Conservation (phyloP, 2,329 filamentous ascomycete species). For the Trichoderma polysporum region DNA sequence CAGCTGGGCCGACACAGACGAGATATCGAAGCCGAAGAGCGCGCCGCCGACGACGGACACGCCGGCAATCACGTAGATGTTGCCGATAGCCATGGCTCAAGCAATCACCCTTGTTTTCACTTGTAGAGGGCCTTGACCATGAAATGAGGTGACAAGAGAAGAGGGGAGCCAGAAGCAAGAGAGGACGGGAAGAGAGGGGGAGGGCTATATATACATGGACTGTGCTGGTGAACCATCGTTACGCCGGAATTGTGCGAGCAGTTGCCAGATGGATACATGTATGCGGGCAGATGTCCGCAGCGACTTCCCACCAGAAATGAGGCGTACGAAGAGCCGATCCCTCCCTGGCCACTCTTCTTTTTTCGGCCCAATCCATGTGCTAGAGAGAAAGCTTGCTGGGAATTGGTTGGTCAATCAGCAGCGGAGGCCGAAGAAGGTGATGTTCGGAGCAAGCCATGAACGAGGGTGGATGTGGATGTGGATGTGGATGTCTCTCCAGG, state of each 20-base stretch:
- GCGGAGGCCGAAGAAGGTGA: background rate
- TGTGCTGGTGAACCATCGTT: background rate
- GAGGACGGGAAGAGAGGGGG: background rate
- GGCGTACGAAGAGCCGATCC: background rate
- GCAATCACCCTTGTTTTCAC: background rate
- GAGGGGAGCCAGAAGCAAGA: background rate
- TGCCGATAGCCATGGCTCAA: conserved; percentile 33
- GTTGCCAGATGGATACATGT: conserved; percentile 1
- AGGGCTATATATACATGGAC: background rate
- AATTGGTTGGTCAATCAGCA: background rate
- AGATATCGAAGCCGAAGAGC: conserved; percentile 57
- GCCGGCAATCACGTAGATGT: conserved; percentile 38
- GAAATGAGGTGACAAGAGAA: background rate
- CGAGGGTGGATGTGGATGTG: background rate
- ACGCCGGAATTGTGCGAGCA: conserved; percentile 9
- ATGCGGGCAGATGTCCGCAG: conserved; percentile 5
- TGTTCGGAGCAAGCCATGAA: conserved; percentile 4
- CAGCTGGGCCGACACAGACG: conserved; percentile 52
- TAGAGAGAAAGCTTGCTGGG: background rate
- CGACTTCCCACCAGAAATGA: background rate
- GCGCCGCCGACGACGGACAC: conserved; percentile 41
- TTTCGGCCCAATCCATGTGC: background rate
- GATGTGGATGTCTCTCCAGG: background rate
- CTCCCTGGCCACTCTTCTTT: background rate
- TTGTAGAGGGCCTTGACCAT: conserved; percentile 7